Evolutionary conservation across 257 asterid species (phyloP).

Genomic region (Petunia axillaris): DNA sequence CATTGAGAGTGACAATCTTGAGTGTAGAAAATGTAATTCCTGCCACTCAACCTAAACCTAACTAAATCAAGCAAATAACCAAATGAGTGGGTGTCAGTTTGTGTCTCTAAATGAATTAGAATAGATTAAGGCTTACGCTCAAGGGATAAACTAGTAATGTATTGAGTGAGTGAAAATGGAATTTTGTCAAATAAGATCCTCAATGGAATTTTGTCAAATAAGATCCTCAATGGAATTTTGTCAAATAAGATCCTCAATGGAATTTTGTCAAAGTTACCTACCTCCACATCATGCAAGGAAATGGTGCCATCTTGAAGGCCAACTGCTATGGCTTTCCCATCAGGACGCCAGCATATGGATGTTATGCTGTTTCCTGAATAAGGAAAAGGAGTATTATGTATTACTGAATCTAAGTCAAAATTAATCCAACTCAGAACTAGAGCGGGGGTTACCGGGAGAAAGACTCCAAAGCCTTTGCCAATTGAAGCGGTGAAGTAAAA

Average conservation of each 20-base stretch:
- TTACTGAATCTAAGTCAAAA: background rate
- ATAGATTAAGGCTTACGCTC: background rate
- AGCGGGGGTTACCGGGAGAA: conserved; percentile 60
- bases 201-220: background rate
- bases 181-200: background rate
- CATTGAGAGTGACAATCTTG: background rate
- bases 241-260: background rate
- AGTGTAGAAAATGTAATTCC: background rate
- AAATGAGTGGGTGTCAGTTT: background rate
- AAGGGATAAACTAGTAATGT: background rate
- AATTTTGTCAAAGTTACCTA: conserved; percentile 39
- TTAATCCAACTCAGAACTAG: background rate
- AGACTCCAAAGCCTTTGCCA: conserved; percentile 98
- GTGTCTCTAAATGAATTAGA: background rate
- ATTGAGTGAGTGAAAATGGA: background rate
- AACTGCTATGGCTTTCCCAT: conserved; percentile 90
- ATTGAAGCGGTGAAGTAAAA: conserved; percentile 94
- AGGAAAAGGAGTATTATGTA: background rate
- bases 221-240: background rate
- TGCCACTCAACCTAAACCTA: conserved; percentile 12
- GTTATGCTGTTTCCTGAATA: conserved; percentile 68
- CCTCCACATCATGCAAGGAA: conserved; percentile 93
- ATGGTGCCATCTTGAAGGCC: conserved; percentile 95
- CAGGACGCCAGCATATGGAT: conserved; percentile 98
- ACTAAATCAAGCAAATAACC: background rate